Evolutionary conservation across 176 grass and related monocot genomes (phyloP).

Genomic region (Zea mays): DNA sequence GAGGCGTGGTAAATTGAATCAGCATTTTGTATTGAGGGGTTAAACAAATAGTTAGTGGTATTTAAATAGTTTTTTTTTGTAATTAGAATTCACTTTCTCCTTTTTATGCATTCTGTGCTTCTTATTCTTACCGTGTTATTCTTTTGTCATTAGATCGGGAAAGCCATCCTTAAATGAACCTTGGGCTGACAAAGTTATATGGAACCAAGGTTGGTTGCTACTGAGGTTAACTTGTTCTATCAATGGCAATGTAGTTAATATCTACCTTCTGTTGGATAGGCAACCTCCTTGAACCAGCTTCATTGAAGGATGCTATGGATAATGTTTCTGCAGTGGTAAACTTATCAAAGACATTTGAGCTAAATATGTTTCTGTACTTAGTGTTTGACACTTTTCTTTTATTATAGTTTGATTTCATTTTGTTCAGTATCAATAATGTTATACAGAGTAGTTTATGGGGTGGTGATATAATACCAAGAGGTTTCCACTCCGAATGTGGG

Average conservation of each 20-base stretch:
- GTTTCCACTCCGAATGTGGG: background rate
- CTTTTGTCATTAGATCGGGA: conserved; percentile 76
- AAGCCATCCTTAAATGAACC: conserved; percentile 74
- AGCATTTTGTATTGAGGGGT: background rate
- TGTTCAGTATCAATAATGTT: conserved; percentile 9
- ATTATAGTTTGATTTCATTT: background rate
- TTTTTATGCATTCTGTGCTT: conserved; percentile 1
- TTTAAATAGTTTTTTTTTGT: background rate
- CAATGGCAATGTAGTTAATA: conserved; percentile 28
- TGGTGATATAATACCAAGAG: background rate
- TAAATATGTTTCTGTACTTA: background rate
- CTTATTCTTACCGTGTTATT: conserved; percentile 10
- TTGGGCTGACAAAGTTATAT: conserved; percentile 90
- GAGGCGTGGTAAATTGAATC: background rate
- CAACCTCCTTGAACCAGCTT: conserved; percentile 75
- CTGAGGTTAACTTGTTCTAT: conserved; percentile 22
- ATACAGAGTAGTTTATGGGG: background rate
- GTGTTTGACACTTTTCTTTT: background rate
- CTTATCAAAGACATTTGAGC: background rate
- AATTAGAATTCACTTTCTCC: background rate
- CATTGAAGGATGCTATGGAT: conserved; percentile 70
- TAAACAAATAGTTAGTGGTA: background rate
- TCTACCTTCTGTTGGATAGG: conserved; percentile 49
- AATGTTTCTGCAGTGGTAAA: conserved; percentile 77
- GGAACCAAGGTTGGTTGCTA: conserved; percentile 69